Conservation (phyloP, 1,139 yeast genomes). For the Geotrichum macrosporum region DNA sequence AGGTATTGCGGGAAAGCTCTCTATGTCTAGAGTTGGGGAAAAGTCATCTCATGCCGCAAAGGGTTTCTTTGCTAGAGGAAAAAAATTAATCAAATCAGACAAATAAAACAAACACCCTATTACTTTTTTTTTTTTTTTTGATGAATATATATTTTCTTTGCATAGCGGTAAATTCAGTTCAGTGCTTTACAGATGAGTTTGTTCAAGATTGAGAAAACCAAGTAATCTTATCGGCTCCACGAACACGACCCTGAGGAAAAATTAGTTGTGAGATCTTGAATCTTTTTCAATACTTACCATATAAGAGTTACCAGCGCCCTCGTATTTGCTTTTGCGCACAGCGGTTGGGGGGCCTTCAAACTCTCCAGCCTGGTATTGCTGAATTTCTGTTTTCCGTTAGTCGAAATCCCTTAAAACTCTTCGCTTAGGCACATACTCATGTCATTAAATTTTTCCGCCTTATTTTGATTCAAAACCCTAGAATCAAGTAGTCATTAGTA, state of each 20-base stretch:
- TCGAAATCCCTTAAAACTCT: not conserved
- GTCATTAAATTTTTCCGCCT: constrained; percentile 17
- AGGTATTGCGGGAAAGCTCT: constrained; percentile 18
- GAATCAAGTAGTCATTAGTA: no score
- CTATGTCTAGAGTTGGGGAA: constrained; percentile 37
- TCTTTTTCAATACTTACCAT: constrained; percentile 29
- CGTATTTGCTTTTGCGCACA: constrained; percentile 37
- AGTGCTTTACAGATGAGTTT: not conserved
- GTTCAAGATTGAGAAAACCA: constrained; percentile 5
- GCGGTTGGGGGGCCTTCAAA: constrained; percentile 36
- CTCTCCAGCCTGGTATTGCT: constrained; percentile 35
- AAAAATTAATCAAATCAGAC: constrained; percentile 29
- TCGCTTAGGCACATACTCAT: constrained; percentile 11
- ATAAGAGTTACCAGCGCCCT: constrained; percentile 40
- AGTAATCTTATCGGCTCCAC: constrained; percentile 17
- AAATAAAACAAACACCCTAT: constrained; percentile 8
- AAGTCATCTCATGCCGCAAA: constrained; percentile 37
- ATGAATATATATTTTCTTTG: not conserved
- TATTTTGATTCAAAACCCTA: constrained; percentile 17
- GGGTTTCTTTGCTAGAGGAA: constrained; percentile 38
- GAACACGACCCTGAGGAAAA: constrained; percentile 17
- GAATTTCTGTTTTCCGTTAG: constrained; percentile 22
- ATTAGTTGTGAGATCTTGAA: no score
- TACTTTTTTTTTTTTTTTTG: not conserved
- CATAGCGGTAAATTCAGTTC: not conserved